These are phyloP conservation scores for Aureobasidium sp. DNA, from an alignment of 2,329 filamentous ascomycete species.

Conservation along the genomic window DNA sequence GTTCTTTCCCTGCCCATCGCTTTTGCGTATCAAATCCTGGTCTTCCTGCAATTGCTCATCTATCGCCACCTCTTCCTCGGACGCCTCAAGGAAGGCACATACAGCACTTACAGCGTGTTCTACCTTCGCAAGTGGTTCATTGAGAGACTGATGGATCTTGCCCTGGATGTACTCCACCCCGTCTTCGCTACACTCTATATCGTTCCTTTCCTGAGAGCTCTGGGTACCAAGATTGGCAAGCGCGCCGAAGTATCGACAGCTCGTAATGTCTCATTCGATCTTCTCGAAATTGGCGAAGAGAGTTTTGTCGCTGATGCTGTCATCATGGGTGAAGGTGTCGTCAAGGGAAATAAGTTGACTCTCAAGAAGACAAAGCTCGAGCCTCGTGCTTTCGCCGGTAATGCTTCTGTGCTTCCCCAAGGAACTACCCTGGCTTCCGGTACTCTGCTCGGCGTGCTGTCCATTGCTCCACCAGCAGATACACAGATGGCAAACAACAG, in stretches of 20 bases:
- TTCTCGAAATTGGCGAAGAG: neutral
- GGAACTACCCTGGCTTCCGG: neutral
- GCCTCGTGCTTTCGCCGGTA: slow-evolving; percentile 1
- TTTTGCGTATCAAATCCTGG: neutral
- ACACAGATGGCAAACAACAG: neutral
- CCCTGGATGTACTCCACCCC: neutral
- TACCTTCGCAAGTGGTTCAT: slow-evolving; percentile 3
- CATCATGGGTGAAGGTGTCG: neutral
- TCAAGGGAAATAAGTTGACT: neutral
- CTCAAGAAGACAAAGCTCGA: neutral
- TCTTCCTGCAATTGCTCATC: neutral
- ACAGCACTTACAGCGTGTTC: neutral
- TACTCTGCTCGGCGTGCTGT: neutral
- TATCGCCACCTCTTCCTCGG: neutral
- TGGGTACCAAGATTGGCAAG: slow-evolving; percentile 1
- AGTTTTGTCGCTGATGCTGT: neutral
- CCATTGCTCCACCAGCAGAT: neutral
- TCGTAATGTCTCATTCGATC: neutral
- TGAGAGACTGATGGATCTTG: neutral
- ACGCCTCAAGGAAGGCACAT: neutral
- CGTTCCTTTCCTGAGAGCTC: neutral
- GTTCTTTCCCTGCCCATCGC: neutral
- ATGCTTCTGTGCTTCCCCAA: neutral
- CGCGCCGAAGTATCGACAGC: neutral
- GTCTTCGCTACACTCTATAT: neutral